Conservation (phyloP, 306 rosid species). For the Vigna radiata region DNA sequence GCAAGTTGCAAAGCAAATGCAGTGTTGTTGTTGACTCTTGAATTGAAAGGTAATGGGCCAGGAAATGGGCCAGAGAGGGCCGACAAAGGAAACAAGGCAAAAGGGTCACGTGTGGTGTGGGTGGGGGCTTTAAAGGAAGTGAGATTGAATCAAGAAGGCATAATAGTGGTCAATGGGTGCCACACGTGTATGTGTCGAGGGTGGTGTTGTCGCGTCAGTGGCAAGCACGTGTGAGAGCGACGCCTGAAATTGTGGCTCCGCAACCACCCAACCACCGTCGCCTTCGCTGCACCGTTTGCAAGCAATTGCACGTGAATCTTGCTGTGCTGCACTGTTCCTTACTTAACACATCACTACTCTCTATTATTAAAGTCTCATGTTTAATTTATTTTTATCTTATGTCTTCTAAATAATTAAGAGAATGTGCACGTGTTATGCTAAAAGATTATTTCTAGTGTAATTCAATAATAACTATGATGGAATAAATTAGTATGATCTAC, state of each 20-base stretch:
- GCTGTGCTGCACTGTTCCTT: slow-evolving; percentile 40
- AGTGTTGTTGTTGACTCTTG: slow-evolving; percentile 28
- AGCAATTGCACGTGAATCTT: slow-evolving; percentile 59
- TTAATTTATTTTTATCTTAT: not conserved
- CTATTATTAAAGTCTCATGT: not conserved
- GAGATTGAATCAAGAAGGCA: not conserved
- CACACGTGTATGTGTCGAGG: slow-evolving; percentile 60
- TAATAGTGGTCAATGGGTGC: slow-evolving; percentile 42
- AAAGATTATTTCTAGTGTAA: too few species aligned
- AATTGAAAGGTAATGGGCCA: slow-evolving; percentile 46
- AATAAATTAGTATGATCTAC: too few species aligned
- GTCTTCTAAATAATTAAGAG: not conserved
- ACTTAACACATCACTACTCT: slow-evolving; percentile 35
- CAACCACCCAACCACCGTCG: slow-evolving; percentile 59
- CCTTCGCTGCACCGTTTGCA: slow-evolving; percentile 44
- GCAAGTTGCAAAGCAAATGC: slow-evolving; percentile 24
- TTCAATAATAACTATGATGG: too few species aligned
- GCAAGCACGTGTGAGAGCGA: slow-evolving; percentile 60
- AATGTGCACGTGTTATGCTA: too few species aligned
- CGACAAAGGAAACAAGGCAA: slow-evolving; percentile 54
- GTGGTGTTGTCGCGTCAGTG: slow-evolving; percentile 35
- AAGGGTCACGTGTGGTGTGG: slow-evolving; percentile 73
- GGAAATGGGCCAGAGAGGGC: slow-evolving; percentile 49
- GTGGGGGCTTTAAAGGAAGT: slow-evolving; percentile 42
- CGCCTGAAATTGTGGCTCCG: slow-evolving; percentile 45